Base-by-base conservation (phyloP, 202 grass and related monocot species). In the Musa balbisiana region DNA sequence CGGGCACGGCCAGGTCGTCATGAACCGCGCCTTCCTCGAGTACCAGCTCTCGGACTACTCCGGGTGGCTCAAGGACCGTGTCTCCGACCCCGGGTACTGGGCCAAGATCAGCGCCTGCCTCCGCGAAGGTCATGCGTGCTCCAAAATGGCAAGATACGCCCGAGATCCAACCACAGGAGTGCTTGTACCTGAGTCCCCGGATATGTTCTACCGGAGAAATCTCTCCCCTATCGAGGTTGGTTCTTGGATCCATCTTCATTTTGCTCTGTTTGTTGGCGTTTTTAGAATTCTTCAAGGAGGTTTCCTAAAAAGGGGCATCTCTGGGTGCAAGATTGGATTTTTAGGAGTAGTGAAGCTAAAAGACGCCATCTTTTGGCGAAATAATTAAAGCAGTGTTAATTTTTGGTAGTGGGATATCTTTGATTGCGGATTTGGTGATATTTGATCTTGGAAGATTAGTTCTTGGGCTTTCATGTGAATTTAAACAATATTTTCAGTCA, bases 181-280 rank as follows among this genome's bases (percentile, higher is more conserved):
- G 64, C 72, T 76, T 9, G 78, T 80, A 22, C 83, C 83, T 4
- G 83, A 80, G 55, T 71, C 83, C 0, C 71, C 77, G 22, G 72
- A 80, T 33, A 58, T 58, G 64, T 85, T 85, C 72, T 85, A 80
- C 77, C 83, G 71, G 83, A 80, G 83, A 33, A 56, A 64, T 11
- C 83, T 85, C 51, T 80, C 83, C 62, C 78, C 83, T 25, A 71
- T 85, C n/a, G 78, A 85, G 77, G 83, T 85, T 13, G 67, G 76
- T 78, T 20, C 24, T 65, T 22, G 22, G 9, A 65, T 65, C 63
- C 20, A 23, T 26, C 13, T 65, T 64, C 6, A 8, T 10, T 2
- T 10, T 58, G 0, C 17, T 58, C 62, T 23, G 20, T 1, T 10
- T 11, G 19, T 23, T 20, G 9, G 19, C 22, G 10, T 23, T 60